Conservation (phyloP, 2,329 filamentous ascomycete species). For the Trichophyton benhamiae region DNA sequence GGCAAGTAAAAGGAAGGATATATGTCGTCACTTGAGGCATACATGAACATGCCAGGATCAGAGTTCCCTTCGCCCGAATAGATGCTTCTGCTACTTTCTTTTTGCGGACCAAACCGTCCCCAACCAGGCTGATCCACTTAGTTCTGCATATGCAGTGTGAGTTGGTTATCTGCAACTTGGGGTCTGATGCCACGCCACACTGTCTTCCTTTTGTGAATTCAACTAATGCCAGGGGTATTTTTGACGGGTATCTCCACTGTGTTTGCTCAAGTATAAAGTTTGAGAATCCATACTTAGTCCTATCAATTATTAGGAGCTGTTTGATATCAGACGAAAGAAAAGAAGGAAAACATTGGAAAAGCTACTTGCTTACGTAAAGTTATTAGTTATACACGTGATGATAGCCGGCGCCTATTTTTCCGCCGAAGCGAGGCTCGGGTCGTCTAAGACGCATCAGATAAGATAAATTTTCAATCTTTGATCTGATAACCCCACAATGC, state of each 20-base stretch:
- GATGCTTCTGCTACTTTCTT: background rate
- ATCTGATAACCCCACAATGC: conserved; percentile 7
- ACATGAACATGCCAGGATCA: too few relatives aligned
- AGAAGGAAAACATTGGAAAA: too few relatives aligned
- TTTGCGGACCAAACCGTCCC: background rate
- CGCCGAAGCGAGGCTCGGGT: conserved; percentile 2
- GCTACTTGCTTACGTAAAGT: too few relatives aligned
- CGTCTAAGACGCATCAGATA: conserved; percentile 8
- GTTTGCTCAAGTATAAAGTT: too few relatives aligned
- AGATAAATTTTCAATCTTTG: conserved; percentile 6
- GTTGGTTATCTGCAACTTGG: background rate
- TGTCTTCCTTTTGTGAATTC: background rate
- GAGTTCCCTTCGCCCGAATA: background rate
- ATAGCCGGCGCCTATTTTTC: background rate
- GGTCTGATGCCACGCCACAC: background rate
- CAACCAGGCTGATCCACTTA: background rate
- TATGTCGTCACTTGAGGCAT: background rate
- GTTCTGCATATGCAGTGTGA: background rate
- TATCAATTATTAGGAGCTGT: too few relatives aligned
- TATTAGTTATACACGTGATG: background rate
- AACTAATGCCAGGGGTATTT: background rate
- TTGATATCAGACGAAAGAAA: too few relatives aligned
- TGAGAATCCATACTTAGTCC: too few relatives aligned
- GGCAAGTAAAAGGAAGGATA: background rate
- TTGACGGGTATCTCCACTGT: background rate